A percentile compares a stretch with the other conserved stretches of the same genome.
These are phyloP conservation scores for Planoprotostelium fungivorum DNA, from an alignment of 78 protist genomes.

Conservation along the genomic window DNA sequence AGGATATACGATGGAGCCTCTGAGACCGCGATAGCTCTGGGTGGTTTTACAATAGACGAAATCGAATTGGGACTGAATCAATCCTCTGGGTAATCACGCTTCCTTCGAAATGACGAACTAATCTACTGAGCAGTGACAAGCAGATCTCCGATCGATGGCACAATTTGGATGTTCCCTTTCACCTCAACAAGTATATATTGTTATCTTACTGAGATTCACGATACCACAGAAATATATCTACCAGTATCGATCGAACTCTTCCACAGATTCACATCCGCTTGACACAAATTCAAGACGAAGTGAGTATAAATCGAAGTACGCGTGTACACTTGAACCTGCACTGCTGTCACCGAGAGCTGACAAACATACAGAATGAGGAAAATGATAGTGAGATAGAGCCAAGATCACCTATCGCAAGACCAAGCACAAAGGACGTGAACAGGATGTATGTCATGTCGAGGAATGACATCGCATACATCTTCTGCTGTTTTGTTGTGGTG, in stretches of 20 bases:
- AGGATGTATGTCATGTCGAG: background rate
- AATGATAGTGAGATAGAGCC: background rate
- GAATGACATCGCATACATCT: background rate
- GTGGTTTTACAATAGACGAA: background rate
- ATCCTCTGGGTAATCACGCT: background rate
- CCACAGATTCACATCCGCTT: background rate
- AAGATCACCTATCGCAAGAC: background rate
- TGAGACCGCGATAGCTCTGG: background rate
- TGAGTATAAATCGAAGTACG: no score
- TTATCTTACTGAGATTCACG: background rate
- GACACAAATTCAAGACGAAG: background rate
- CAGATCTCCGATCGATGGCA: background rate
- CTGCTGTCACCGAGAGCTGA: no score
- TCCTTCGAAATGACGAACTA: background rate
- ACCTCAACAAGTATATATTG: background rate
- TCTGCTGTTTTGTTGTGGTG: background rate
- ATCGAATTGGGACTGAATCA: background rate
- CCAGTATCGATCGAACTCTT: background rate
- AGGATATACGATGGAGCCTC: background rate
- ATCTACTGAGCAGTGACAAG: background rate
- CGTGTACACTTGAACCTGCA: no score
- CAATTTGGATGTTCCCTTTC: background rate
- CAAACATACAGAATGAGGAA: background rate
- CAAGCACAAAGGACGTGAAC: background rate
- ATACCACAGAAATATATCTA: no score